Evolutionary conservation across 371 early-diverging fungal species (phyloP), one percentile per base, ranked within the genome.

Genomic region (Mucor indicus): DNA sequence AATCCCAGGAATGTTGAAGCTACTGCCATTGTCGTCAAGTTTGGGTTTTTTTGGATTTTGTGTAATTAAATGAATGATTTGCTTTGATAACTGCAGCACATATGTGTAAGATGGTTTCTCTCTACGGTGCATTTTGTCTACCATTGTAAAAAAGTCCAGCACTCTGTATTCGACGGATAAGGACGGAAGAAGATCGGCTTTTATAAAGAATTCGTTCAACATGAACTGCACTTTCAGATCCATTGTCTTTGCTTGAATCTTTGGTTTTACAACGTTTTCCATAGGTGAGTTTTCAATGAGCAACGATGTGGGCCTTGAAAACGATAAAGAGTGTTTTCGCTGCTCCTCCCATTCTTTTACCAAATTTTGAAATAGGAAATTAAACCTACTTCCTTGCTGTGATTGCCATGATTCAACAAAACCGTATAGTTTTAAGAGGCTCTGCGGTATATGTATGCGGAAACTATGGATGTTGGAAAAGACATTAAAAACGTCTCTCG

Each of bases 341-440:
- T 83, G 78, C 17, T 78, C 81, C 55, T 84, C 86, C 80, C 77
- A 81, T 42, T 87, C 89, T 38, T 77, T 77, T 58, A 86, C 58
- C 16, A 88, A 55, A 15, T 81, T 80, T 42, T 86, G 84, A 63
- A 85, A 80, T 58, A 87, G 63, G 55, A 87, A 86, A 49, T 84
- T 84, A 55, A 87, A 89, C 4, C 78, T 64, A 36, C 85, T 75
- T 24, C 87, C 74, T 55, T 86, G 83, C 40, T 89, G 88, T 15
- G 84, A 79, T 8, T 84, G 71, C 89, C 90, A 90, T 35, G 85
- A 85, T 48, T 87, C 90, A 17, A 91, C 64, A 58, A 92, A 90
- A 0, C 81, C 65, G 44, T 91, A 89, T 1, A 92, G 60, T 32
- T 83, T 83, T 13, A 92, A 53, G 6, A 91, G 54, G 44, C 87